Evolutionary conservation across 495 filamentous ascomycete genomes (phyloP).

Genomic region (Amphirosellinia nigrospora): DNA sequence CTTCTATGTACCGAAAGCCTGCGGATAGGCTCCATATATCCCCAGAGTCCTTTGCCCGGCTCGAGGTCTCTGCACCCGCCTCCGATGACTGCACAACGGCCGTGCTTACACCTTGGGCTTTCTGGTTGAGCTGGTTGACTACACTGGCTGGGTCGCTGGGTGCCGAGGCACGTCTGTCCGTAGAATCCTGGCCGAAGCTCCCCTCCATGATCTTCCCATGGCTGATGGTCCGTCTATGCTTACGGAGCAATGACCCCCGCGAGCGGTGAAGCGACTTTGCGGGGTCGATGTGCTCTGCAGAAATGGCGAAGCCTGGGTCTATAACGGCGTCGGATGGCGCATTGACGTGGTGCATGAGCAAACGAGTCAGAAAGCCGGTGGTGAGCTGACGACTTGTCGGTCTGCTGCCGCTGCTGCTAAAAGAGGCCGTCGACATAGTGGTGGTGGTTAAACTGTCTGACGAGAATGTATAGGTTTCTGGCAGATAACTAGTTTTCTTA

Average conservation of each 20-base stretch:
- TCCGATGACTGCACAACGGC: background rate
- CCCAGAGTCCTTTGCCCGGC: background rate
- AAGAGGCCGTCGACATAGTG: slow-evolving; percentile 32
- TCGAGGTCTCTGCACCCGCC: background rate
- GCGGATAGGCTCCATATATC: background rate
- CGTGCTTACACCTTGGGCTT: background rate
- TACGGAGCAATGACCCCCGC: slow-evolving; percentile 36
- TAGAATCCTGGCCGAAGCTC: background rate
- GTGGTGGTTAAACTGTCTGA: slow-evolving; percentile 13
- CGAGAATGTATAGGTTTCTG: slow-evolving; percentile 17
- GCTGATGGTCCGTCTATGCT: slow-evolving; percentile 35
- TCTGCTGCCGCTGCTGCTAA: slow-evolving; percentile 33
- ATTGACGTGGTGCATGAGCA: slow-evolving; percentile 38
- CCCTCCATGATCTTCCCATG: slow-evolving; percentile 29
- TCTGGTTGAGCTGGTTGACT: background rate
- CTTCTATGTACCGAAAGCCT: slow-evolving; percentile 22
- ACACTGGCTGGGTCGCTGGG: slow-evolving; percentile 25
- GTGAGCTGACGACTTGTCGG: slow-evolving; percentile 35
- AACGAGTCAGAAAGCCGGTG: slow-evolving; percentile 42
- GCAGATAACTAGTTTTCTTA: slow-evolving; percentile 19
- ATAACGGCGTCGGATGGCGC: slow-evolving; percentile 39
- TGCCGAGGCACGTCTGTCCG: background rate
- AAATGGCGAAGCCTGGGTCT: slow-evolving; percentile 37
- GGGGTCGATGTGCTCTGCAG: slow-evolving; percentile 39
- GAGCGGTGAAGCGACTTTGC: slow-evolving; percentile 37